Base-by-base conservation (phyloP, 306 rosid species). In the Cyamopsis tetragonoloba region DNA sequence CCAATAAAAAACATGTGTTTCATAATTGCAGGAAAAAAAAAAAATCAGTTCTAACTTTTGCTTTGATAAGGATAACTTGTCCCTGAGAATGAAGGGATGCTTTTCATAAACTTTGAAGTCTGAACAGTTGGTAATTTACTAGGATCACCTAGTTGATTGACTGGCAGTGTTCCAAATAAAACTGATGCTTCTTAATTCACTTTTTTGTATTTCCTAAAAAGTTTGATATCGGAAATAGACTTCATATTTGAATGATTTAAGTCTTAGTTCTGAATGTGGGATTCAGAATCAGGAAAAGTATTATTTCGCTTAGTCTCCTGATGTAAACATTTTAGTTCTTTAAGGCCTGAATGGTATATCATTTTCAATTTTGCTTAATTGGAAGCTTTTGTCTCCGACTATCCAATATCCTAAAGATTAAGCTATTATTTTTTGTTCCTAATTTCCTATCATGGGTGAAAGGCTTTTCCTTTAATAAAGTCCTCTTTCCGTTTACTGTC, bases 401-500 rank as follows among this genome's bases (percentile, higher is more conserved):
- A 38, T 17, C 27, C n/a, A 22, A n/a, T 49, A 9, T 66, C 12
- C 24, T 18, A 12, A 67, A 22, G 19, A 26, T 13, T 23, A 5
- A 49, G 42, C 7, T 13, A 27, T 68, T 41, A 55, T 68, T 55
- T 56, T 41, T 24, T 42, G 18, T 54, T 55, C 55, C 15, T 26
- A 26, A 20, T 49, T 49, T 49, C 56, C 15, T 49, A n/a, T n/a
- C 44, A 69, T 55, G 55, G 57, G 27, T 71, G 23, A 32, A 23
- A 35, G 8, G 30, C 3, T 65, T 59, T 54, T 28, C 67, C 12
- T 46, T 58, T 15, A 11, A 20, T 48, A 34, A 62, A 38, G 27
- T 69, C 27, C 46, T 68, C 51, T 66, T 61, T 61, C 15, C 68
- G 11, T 55, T 35, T 70, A 43, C 34, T 59, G 61, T 67, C 5